Percentiles rank a stretch among this genome's conserved stretches.
Conservation (phyloP, 1,284 basidiomycete genomes). For the Cerioporus squamosus region DNA sequence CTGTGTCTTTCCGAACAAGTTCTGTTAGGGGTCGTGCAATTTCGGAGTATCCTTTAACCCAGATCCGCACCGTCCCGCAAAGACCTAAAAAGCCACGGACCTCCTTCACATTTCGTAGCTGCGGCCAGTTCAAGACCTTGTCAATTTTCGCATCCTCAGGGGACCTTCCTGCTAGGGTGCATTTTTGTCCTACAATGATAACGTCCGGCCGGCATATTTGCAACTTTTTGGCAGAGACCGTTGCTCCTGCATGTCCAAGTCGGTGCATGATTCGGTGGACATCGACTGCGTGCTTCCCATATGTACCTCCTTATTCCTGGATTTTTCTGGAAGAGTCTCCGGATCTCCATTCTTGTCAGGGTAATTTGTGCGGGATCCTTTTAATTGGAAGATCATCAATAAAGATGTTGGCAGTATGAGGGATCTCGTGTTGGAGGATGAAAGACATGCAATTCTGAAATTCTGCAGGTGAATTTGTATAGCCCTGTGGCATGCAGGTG, state of each 20-base stretch:
- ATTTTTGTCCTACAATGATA: slow-evolving; percentile 31
- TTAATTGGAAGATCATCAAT: slow-evolving; percentile 35
- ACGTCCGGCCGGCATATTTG: slow-evolving; percentile 2
- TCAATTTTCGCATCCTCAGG: slow-evolving; percentile 31
- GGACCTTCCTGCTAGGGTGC: slow-evolving; percentile 25
- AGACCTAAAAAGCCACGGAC: slow-evolving; percentile 32
- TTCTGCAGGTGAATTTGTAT: slow-evolving; percentile 39
- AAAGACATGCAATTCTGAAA: slow-evolving; percentile 38
- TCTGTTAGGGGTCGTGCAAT: slow-evolving; percentile 25
- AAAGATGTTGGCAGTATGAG: slow-evolving; percentile 35
- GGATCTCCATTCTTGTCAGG: too few relatives aligned
- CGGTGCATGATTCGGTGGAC: slow-evolving; percentile 36
- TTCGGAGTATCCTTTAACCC: slow-evolving; percentile 33
- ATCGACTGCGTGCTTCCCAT: slow-evolving; percentile 32
- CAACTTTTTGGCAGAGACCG: slow-evolving; percentile 7
- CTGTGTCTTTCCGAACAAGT: slow-evolving; percentile 25
- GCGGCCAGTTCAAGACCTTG: slow-evolving; percentile 34
- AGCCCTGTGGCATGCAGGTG: slow-evolving; percentile 38
- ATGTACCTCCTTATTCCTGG: slow-evolving; percentile 36
- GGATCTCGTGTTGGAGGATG: slow-evolving; percentile 40
- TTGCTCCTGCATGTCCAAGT: slow-evolving; percentile 31
- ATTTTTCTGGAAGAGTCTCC: slow-evolving; percentile 18
- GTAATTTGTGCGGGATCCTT: slow-evolving; percentile 28
- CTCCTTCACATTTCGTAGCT: slow-evolving; percentile 22
- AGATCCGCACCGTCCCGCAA: slow-evolving; percentile 33